Base-by-base conservation (phyloP, 495 filamentous ascomycete species). In the Chlorociboria aeruginascens region DNA sequence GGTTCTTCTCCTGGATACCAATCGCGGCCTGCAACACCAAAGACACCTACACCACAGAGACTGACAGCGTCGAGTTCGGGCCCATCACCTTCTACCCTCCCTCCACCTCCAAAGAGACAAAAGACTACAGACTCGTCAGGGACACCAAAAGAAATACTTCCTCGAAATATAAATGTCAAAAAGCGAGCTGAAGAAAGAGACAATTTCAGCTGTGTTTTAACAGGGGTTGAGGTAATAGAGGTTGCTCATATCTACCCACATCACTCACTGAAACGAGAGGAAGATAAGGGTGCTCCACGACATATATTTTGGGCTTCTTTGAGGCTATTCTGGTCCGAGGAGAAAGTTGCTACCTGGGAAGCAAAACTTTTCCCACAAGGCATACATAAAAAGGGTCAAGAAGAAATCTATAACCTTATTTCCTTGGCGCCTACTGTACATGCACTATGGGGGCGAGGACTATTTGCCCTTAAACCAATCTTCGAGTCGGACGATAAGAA, bases 201-300 rank as follows among this genome's bases (percentile, higher is more conserved):
- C 42, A 46, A 39, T 14, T 49, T n/a, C 36, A 6, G 41, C 35
- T 56, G 53, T 49, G 53, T 56, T 13, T 32, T 56, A 1, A 52
- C 53, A 32, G n/a, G n/a, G n/a, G n/a, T n/a, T n/a, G 20, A 10
- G 16, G 3, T 13, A 6, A 45, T 35, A 12, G 48, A 56, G 17
- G 49, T 49, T 25, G 49, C 49, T 31, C 49, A 56, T 46, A 56
- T 56, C 8, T 56, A 56, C 41, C 49, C 53, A 34, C 31, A n/a
- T 34, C 29, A 34, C 34, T 30, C 16, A 2, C 7, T 55, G n/a
- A 42, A 45, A 40, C 10, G 36, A 20, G 48, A 55, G 45, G 35
- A 50, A 17, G 48, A 55, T 51, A 40, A 7, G 2, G 37, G 28
- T 55, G 48, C 48, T 8, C 3, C 8, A 32, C 48, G 52, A 32